A percentile compares a stretch with the other conserved stretches of the same genome.
Conservation (phyloP, 768 basidiomycete species). For the Mycena sanguinolenta region DNA sequence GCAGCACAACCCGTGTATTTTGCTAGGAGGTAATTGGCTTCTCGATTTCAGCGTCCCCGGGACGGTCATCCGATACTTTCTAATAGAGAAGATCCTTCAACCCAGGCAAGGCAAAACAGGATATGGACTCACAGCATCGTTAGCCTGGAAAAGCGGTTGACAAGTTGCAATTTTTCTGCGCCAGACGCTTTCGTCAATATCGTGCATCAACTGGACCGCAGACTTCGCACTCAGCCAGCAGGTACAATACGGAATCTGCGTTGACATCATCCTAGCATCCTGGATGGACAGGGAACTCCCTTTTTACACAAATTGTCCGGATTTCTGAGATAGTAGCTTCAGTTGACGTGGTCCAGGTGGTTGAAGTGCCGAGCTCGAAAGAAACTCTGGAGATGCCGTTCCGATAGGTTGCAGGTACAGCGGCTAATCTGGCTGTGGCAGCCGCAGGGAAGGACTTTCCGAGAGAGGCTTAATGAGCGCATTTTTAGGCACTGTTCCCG, state of each 20-base stretch:
- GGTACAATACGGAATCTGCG: not conserved
- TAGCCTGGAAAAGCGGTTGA: conserved; percentile 46
- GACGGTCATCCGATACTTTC: conserved; percentile 38
- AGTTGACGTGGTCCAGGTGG: no score
- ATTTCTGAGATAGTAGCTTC: no score
- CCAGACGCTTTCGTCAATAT: conserved; percentile 38
- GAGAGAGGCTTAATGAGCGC: no score
- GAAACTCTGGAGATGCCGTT: no score
- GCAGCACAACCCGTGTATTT: conserved; percentile 46
- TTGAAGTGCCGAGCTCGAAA: no score
- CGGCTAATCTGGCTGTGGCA: no score
- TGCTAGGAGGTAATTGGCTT: conserved; percentile 40
- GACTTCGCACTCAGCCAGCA: not conserved
- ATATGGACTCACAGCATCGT: conserved; percentile 36
- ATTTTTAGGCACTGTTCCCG: no score
- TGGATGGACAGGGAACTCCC: not conserved
- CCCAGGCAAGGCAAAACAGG: not conserved
- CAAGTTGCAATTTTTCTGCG: conserved; percentile 46
- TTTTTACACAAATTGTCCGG: not conserved
- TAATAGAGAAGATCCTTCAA: conserved; percentile 7
- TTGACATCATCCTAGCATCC: not conserved
- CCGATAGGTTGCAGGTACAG: no score
- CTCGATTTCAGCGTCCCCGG: conserved; percentile 44
- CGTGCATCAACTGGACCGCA: not conserved
- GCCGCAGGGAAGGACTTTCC: no score